Percentiles rank a stretch among this genome's conserved stretches.
Conservation (phyloP, 75 land plant genomes). For the Sequoiadendron giganteum region DNA sequence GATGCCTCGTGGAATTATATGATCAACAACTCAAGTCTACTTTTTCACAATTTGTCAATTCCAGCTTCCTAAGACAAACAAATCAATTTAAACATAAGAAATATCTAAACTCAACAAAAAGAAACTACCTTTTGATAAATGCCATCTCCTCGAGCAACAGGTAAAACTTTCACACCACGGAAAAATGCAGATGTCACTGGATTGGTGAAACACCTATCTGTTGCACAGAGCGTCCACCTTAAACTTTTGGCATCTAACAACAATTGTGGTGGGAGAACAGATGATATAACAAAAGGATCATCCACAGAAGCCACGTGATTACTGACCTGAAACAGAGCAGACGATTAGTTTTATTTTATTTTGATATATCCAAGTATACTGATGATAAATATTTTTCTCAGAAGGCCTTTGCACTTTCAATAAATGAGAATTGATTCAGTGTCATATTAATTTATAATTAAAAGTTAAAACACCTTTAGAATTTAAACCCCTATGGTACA, state of each 20-base stretch:
- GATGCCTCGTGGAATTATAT: neutral
- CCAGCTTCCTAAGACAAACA: neutral
- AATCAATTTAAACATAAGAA: neutral
- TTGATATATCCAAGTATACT: neutral
- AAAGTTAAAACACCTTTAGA: neutral
- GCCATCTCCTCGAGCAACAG: conserved; percentile 93
- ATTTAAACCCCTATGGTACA: neutral
- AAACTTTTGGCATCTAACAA: conserved; percentile 61
- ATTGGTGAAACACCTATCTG: conserved; percentile 87
- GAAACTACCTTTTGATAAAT: conserved; percentile 80
- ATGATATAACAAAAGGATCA: conserved; percentile 89
- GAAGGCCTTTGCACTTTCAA: neutral
- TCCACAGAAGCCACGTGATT: conserved; percentile 97
- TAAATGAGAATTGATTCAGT: neutral
- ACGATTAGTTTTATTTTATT: neutral
- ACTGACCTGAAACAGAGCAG: conserved; percentile 62
- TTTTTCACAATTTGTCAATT: neutral
- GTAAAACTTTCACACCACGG: conserved; percentile 84
- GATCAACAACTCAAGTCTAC: neutral
- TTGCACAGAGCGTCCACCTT: conserved; percentile 97
- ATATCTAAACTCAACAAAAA: neutral
- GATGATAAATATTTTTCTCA: neutral
- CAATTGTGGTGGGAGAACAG: conserved; percentile 74
- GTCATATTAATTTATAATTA: neutral
- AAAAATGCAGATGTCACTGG: conserved; percentile 81